Conservation (phyloP, 352 stramenopile species). For the Globisporangium uncinulatum region DNA sequence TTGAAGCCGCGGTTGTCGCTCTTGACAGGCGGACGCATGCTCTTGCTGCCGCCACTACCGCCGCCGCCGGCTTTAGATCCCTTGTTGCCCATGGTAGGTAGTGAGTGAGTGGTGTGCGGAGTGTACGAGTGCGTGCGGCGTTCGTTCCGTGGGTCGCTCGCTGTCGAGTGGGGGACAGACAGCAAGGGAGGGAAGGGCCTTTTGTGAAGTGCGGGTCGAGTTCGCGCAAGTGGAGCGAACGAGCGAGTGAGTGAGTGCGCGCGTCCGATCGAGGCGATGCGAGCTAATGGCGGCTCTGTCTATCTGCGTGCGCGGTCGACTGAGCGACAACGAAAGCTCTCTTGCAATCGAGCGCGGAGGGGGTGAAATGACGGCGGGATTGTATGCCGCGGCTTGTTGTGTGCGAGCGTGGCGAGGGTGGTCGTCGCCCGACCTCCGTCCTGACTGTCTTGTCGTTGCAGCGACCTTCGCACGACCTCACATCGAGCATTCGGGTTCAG, state of each 20-base stretch:
- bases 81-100: slow-evolving; percentile 73
- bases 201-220: too few species aligned
- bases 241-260: not conserved
- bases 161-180: not conserved
- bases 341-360: not conserved
- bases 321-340: not conserved
- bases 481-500: slow-evolving; percentile 10
- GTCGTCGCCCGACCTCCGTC: slow-evolving; percentile 4
- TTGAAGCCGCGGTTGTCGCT: slow-evolving; percentile 82
- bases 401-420: not conserved
- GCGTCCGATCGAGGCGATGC: too few species aligned
- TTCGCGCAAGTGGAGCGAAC: not conserved
- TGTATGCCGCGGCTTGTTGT: not conserved
- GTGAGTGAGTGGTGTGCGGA: slow-evolving; percentile 3
- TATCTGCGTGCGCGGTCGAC: not conserved
- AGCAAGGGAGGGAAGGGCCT: too few species aligned
- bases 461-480: slow-evolving; percentile 16
- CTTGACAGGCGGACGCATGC: slow-evolving; percentile 69
- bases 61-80: slow-evolving; percentile 51
- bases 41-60: slow-evolving; percentile 46
- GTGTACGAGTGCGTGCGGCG: not conserved
- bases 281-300: slow-evolving; percentile 4
- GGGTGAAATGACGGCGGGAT: slow-evolving; percentile 2
- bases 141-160: not conserved
- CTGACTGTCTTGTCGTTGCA: slow-evolving; percentile 6